phyloP scores from a whole-genome alignment of 2,329 filamentous ascomycete genomes.

The Fusarium sp. region DNA sequence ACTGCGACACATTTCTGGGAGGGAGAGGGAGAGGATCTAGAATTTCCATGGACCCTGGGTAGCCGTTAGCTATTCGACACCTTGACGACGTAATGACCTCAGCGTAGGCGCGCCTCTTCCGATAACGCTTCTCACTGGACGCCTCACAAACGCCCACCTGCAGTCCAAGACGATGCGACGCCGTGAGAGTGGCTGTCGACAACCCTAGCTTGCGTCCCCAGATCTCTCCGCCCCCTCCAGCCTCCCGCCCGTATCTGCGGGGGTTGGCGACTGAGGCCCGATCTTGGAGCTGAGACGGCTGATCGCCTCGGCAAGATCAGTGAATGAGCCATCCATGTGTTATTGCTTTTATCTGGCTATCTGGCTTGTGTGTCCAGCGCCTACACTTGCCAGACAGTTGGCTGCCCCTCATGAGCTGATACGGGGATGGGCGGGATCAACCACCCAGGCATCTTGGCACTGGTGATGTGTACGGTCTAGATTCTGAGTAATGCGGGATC shows the following conservation, averaged over 20 bases:
- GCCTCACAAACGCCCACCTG: not conserved
- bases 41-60: not conserved
- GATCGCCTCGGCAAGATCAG: not conserved
- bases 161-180: not conserved
- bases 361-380: not conserved
- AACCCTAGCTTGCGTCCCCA: not conserved
- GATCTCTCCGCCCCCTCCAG: constrained; percentile 1
- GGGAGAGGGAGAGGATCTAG: not conserved
- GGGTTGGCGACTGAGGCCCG: not conserved
- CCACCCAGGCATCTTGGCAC: not conserved
- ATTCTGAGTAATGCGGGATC: not conserved
- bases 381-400: not conserved
- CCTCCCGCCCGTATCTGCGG: constrained; percentile 1
- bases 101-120: not conserved
- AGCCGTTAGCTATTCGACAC: not conserved
- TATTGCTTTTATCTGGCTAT: not conserved
- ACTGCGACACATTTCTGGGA: not conserved
- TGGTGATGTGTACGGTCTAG: not conserved
- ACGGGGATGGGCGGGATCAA: not conserved
- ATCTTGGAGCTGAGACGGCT: not conserved
- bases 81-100: constrained; percentile 16
- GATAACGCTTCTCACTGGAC: constrained; percentile 2
- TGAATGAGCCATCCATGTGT: not conserved
- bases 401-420: not conserved
- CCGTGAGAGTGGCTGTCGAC: not conserved